Evolutionary conservation across 345 rosid genomes (phyloP), one percentile per base, ranked within the genome.

Genomic region (Rhizophora mangle): DNA sequence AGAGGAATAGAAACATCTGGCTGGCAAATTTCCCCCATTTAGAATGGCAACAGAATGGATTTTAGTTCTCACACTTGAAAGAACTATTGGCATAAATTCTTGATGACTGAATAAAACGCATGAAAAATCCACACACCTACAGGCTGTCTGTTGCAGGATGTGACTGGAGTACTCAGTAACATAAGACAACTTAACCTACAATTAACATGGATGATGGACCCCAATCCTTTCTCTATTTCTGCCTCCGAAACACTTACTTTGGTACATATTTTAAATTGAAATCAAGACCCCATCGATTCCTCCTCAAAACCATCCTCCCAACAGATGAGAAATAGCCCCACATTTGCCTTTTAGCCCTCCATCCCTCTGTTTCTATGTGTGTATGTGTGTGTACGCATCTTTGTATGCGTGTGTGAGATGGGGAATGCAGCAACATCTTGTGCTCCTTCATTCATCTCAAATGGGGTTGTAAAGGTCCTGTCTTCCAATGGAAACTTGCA

Each of bases 371-470:
- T 8, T 7, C 37, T 34, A 8, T 1, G 37, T 7, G 37, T 7
- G 18, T 9, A 27, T 26, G 51, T 19, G 16, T 21, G 21, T 20
- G 11, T 37, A 7, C 37, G 37, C 2, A 9, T 7, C 37, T 34
- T 34, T 34, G 10, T 34, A 34, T 34, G 37, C 9, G 34, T 52
- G 49, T 29, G 13, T 18, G 18, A 61, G 16, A 85, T 85, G 91
- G 87, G 91, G n/a, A 87, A 85, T 21, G 76, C 79, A 55, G 6
- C 82, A 43, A 43, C 49, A 57, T 85, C 85, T 37, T 87, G 87
- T 64, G 74, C 86, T 53, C 87, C 87, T 11, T 75, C 72, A 19
- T 76, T 83, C 24, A 68, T 73, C 65, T 70, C 76, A 7, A 61
- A 69, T 24, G 62, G 69, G 43, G 80, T 43, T 0, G 62, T 70